A percentile compares a stretch with the other conserved stretches of the same genome.
Evolutionary conservation across 768 basidiomycete genomes (phyloP).

Genomic region (Russula ochroleuca): DNA sequence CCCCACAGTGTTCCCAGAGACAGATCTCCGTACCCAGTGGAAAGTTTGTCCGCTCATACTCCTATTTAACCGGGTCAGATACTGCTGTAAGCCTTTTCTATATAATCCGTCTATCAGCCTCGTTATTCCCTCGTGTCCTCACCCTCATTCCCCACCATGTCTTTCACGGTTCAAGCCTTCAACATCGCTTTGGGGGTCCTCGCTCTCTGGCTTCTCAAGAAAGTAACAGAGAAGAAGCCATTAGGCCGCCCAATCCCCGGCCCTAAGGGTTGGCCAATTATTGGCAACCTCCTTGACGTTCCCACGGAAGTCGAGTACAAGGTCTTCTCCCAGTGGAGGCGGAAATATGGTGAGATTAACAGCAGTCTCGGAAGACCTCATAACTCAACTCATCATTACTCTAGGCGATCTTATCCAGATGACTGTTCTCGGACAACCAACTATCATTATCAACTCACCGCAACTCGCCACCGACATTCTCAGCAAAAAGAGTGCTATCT

Average conservation of each 20-base stretch:
- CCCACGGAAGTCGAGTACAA: slow-evolving; percentile 24
- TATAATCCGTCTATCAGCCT: slow-evolving; percentile 1
- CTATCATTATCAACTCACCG: slow-evolving; percentile 30
- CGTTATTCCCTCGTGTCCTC: not conserved
- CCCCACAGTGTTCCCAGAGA: not conserved
- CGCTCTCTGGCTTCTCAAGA: slow-evolving; percentile 21
- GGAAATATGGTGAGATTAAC: slow-evolving; percentile 23
- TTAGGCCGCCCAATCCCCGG: slow-evolving; percentile 22
- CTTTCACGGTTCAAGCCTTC: slow-evolving; percentile 10
- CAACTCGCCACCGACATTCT: slow-evolving; percentile 28
- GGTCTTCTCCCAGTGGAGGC: slow-evolving; percentile 21
- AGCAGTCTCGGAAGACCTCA: not conserved
- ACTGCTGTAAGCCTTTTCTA: not conserved
- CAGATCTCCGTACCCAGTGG: slow-evolving; percentile 11
- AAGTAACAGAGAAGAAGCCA: slow-evolving; percentile 20
- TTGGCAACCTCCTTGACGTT: slow-evolving; percentile 27
- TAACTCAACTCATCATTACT: not conserved
- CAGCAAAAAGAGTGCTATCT: slow-evolving; percentile 31
- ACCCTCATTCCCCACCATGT: slow-evolving; percentile 7
- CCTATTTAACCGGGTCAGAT: slow-evolving; percentile 15
- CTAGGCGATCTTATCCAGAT: slow-evolving; percentile 30
- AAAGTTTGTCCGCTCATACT: not conserved
- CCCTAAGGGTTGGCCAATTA: slow-evolving; percentile 25
- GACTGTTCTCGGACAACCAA: slow-evolving; percentile 28
- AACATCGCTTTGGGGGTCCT: slow-evolving; percentile 17